Conservation (phyloP, 192 early-diverging fungal genomes). For the Borealophlyctis nickersoniae region DNA sequence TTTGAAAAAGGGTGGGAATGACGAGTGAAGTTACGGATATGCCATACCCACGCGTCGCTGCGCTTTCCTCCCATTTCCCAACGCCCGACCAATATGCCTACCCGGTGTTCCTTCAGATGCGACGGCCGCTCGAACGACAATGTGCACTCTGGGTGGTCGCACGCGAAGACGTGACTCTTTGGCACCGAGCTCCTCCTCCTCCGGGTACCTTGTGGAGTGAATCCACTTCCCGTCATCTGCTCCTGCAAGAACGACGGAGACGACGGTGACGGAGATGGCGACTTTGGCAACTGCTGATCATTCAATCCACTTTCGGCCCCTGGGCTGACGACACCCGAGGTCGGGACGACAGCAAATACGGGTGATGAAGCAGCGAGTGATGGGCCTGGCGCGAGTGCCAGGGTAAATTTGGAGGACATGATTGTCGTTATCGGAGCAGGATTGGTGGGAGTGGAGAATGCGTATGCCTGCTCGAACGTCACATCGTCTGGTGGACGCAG, state of each 20-base stretch:
- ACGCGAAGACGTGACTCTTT: slow-evolving; percentile 22
- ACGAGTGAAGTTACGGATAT: slow-evolving; percentile 3
- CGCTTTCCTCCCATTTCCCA: slow-evolving; percentile 17
- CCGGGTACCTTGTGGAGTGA: not conserved
- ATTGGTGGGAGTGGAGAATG: too few species aligned
- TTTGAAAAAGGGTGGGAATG: slow-evolving; percentile 24
- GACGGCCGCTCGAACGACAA: slow-evolving; percentile 69
- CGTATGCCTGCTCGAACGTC: too few species aligned
- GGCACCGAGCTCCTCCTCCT: slow-evolving; percentile 11
- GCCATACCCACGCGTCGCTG: not conserved
- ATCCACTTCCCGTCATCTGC: not conserved
- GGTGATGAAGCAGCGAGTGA: too few species aligned
- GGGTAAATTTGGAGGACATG: too few species aligned
- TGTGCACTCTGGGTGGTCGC: slow-evolving; percentile 43
- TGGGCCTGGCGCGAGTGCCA: too few species aligned
- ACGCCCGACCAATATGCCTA: slow-evolving; percentile 12
- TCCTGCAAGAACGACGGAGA: not conserved
- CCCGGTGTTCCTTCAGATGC: slow-evolving; percentile 72
- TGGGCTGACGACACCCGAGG: too few species aligned
- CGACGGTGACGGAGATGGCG: not conserved
- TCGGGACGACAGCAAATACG: too few species aligned
- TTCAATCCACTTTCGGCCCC: too few species aligned
- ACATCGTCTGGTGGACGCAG: too few species aligned
- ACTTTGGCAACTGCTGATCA: too few species aligned
- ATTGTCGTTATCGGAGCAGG: too few species aligned